A percentile compares a stretch with the other conserved stretches of the same genome.
Conservation (phyloP, 257 asterid species). For the Gentiana macrophylla region DNA sequence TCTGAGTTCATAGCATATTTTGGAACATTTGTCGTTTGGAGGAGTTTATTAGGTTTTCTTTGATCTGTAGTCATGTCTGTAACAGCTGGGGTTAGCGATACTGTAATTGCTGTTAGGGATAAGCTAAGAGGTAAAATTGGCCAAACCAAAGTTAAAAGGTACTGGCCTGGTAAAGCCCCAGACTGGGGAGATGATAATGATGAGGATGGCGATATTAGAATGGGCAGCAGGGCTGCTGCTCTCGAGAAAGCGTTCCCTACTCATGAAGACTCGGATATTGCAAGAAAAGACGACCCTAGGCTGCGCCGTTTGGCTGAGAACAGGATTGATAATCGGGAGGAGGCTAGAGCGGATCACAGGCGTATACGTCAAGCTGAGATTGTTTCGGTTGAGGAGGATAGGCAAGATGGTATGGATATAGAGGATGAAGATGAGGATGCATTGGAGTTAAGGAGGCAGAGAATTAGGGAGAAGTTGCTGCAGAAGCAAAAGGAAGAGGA, state of each 20-base stretch:
- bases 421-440: conserved; percentile 80
- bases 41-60: not conserved
- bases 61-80: conserved; percentile 62
- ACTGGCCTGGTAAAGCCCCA: conserved; percentile 97
- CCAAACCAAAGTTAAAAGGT: conserved; percentile 85
- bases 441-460: conserved; percentile 67
- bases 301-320: conserved; percentile 82
- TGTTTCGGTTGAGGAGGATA: conserved; percentile 81
- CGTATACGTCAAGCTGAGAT: conserved; percentile 94
- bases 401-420: conserved; percentile 43
- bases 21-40: no score
- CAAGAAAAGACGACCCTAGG: conserved; percentile 69
- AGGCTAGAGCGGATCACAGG: conserved; percentile 79
- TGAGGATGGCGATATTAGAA: conserved; percentile 61
- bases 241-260: conserved; percentile 60
- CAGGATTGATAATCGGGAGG: conserved; percentile 70
- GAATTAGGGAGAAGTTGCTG: conserved; percentile 58
- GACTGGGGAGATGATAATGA: conserved; percentile 91
- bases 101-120: conserved; percentile 74
- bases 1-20: not conserved
- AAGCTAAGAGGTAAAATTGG: conserved; percentile 93
- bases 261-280: conserved; percentile 30
- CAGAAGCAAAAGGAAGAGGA: conserved; percentile 71
- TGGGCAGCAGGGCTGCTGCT: conserved; percentile 41
- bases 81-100: conserved; percentile 87